Evolutionary conservation across 1,139 yeast genomes (phyloP), one percentile per base, ranked within the genome.

Genomic region (Spathaspora sp.): DNA sequence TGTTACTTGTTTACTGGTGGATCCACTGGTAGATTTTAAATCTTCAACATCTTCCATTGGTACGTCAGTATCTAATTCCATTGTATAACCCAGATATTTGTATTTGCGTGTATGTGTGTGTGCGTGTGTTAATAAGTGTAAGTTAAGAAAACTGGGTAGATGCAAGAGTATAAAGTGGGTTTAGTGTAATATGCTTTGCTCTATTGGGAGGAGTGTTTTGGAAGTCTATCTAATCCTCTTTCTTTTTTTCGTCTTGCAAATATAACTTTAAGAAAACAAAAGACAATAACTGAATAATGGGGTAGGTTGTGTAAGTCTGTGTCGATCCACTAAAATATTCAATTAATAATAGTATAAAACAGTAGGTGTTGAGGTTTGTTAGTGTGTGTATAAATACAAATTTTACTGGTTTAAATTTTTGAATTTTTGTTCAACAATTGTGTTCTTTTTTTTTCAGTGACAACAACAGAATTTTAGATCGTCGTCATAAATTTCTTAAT

Each of bases 31-130:
- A 13, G 46, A n/a, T 41, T 44, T 50, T 79, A 41, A 36, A 13
- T 41, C 81, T 55, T 80, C 84, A 52, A 82, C 86, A 61, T 82
- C 87, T 64, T 82, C 86, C 87, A 82, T 82, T 49, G 84, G 85
- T 45, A 82, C 86, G 62, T 82, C 88, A 48, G 82, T 77, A 61
- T 82, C 87, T 64, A 81, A 72, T 54, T 82, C 87, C 87, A 82
- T 82, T 26, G 36, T 31, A 9, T 31, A 13, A 4, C 23, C 23
- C 4, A 34, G 39, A 16, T 37, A 13, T 20, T 4, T 20, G 23
- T 20, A 20, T 20, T 20, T 4, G 23, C n/a, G n/a, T n/a, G n/a
- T n/a, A n/a, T n/a, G 15, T 15, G 37, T 13, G 24, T 29, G 18
- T 15, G 20, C 13, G 6, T 7, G 4, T 39, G 33, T 23, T 13